Percentiles rank a stretch among this genome's conserved stretches.
Evolutionary conservation across 2,329 filamentous ascomycete genomes (phyloP).

Genomic region (Pseudogymnoascus sp.): DNA sequence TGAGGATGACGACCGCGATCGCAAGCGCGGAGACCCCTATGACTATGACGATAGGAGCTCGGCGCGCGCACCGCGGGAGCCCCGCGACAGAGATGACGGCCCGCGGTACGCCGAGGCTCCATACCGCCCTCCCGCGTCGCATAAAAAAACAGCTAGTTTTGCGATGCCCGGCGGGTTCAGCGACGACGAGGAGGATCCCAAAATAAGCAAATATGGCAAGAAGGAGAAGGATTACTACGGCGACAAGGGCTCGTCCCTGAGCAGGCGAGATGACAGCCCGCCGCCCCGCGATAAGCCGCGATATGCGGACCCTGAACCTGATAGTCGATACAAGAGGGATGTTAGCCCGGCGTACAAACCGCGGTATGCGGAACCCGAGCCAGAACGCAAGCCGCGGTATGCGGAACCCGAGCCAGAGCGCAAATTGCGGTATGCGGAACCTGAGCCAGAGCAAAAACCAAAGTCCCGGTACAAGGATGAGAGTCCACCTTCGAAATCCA

Average conservation of each 20-base stretch:
- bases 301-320: background rate
- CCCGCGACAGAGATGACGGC: constrained; percentile 5
- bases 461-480: background rate
- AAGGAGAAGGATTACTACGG: background rate
- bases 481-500: background rate
- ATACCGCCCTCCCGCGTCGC: background rate
- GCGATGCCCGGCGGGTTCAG: constrained; percentile 4
- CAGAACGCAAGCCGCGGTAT: background rate
- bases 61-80: background rate
- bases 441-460: background rate
- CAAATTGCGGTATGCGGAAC: background rate
- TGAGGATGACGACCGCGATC: background rate
- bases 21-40: constrained; percentile 2
- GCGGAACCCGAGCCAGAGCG: background rate
- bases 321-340: background rate
- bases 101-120: constrained; percentile 4
- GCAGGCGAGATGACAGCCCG: background rate
- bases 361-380: background rate
- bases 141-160: constrained; percentile 3
- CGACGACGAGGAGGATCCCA: background rate
- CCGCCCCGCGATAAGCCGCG: constrained; percentile 3
- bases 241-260: background rate
- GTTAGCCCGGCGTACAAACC: background rate
- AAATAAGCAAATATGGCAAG: background rate
- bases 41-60: background rate